Evolutionary conservation across 208 protist species (phyloP), one percentile per base, ranked within the genome.

Genomic region (Plasmodiophora brassicae): DNA sequence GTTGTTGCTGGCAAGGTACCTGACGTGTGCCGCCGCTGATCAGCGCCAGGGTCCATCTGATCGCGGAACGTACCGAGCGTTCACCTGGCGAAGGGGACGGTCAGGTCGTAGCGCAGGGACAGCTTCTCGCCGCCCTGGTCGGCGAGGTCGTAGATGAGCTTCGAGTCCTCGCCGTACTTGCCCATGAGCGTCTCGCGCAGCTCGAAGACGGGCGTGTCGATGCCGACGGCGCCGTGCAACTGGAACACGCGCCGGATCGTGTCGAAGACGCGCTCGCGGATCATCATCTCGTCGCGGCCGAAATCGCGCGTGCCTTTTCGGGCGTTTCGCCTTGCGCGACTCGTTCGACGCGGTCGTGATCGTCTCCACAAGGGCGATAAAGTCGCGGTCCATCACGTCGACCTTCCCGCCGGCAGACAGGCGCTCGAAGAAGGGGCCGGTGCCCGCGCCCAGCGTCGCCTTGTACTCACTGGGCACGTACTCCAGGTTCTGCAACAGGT

Each of bases 161-260:
- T 97, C 35, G 89, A 91, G 60, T 97, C 95, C 88, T 97, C 95
- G 71, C 95, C 95, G 85, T 97, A 97, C 91, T 97, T 97, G 44
- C 93, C 94, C 39, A 91, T 93, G 25, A 97, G 90, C 43, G 92
- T 94, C 36, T 95, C 92, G 87, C 92, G 92, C 20, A 96, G 90
- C 90, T 97, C 95, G 39, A 97, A 95, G 8, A 96, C 93, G 41
- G 95, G 95, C 32, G 95, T 97, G 35, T 97, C 95, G 39, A 97
- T 96, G 5, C 86, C 87, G 38, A 93, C 91, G 43, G 93, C 95
- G 57, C 95, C 95, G 87, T 97, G 95, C 53, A 90, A 87, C 78
- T 95, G 91, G 88, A 96, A 97, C 32, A 93, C 90, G 10, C n/a
- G 20, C 36, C 50, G 93, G 44, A 97, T 94, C 5, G 14, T 92